Conservation (phyloP, 2,329 filamentous ascomycete species). For the Penicillium sp. region DNA sequence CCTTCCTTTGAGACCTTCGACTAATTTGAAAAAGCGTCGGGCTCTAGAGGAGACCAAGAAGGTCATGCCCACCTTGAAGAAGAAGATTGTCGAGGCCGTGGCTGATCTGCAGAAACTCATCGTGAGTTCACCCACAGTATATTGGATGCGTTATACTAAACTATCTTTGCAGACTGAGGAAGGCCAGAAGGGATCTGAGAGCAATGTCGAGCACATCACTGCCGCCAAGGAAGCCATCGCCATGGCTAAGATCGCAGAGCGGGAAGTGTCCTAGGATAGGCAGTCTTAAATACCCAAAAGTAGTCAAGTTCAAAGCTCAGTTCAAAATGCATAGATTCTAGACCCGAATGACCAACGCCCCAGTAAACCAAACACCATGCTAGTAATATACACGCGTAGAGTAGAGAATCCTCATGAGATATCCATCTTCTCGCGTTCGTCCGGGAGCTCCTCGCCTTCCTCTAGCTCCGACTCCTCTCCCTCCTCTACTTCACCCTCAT, state of each 20-base stretch:
- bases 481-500: slow-evolving; percentile 46
- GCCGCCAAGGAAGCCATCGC: slow-evolving; percentile 44
- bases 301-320: slow-evolving; percentile 1
- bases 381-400: slow-evolving; percentile 21
- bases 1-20: neutral
- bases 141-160: neutral
- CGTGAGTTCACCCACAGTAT: slow-evolving; percentile 48
- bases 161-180: slow-evolving; percentile 35
- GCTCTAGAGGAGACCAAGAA: slow-evolving; percentile 85
- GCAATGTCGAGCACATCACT: slow-evolving; percentile 42
- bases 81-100: slow-evolving; percentile 70
- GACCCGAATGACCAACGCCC: slow-evolving; percentile 21
- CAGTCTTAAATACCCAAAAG: slow-evolving; percentile 11
- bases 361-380: slow-evolving; percentile 27
- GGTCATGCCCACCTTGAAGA: slow-evolving; percentile 69
- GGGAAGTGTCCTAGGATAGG: slow-evolving; percentile 36
- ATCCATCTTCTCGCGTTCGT: slow-evolving; percentile 65
- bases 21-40: slow-evolving; percentile 56
- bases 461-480: slow-evolving; percentile 43
- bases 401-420: slow-evolving; percentile 40
- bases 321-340: slow-evolving; percentile 20
- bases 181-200: slow-evolving; percentile 39
- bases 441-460: slow-evolving; percentile 50
- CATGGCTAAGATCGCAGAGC: slow-evolving; percentile 38
- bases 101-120: slow-evolving; percentile 73